phyloP scores from a whole-genome alignment of 495 filamentous ascomycete species.

The Chaetomium tenue region DNA sequence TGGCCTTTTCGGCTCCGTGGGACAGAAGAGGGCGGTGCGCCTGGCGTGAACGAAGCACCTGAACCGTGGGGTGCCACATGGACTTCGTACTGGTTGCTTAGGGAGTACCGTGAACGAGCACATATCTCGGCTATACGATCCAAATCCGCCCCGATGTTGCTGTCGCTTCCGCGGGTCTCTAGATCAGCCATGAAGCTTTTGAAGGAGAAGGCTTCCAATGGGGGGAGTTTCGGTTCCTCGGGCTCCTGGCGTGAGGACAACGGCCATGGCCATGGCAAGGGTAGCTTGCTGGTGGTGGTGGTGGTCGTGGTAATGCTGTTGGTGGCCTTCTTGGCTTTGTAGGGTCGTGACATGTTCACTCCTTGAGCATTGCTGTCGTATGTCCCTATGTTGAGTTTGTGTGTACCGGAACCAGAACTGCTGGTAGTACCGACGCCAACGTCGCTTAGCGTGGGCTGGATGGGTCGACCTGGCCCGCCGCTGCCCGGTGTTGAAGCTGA shows the following conservation, averaged over 20 bases:
- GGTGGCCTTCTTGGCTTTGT: constrained; percentile 32
- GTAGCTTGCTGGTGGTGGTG: constrained; percentile 25
- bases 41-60: constrained; percentile 39
- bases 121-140: constrained; percentile 60
- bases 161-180: constrained; percentile 30
- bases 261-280: constrained; percentile 31
- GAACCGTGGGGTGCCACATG: constrained; percentile 56
- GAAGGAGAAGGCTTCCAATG: constrained; percentile 58
- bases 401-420: not conserved
- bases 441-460: constrained; percentile 29
- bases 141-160: constrained; percentile 48
- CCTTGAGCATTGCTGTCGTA: constrained; percentile 14
- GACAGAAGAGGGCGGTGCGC: constrained; percentile 16
- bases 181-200: constrained; percentile 56
- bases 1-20: constrained; percentile 26
- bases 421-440: constrained; percentile 26
- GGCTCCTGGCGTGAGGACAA: constrained; percentile 22
- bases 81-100: constrained; percentile 60
- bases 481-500: constrained; percentile 25
- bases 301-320: constrained; percentile 10
- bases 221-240: constrained; percentile 43
- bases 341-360: constrained; percentile 33
- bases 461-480: constrained; percentile 22
- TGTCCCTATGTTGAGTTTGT: not conserved
- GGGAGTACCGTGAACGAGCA: constrained; percentile 52